Base-by-base conservation (phyloP, 2,329 filamentous ascomycete genomes). In the Aspergillus texensis region DNA sequence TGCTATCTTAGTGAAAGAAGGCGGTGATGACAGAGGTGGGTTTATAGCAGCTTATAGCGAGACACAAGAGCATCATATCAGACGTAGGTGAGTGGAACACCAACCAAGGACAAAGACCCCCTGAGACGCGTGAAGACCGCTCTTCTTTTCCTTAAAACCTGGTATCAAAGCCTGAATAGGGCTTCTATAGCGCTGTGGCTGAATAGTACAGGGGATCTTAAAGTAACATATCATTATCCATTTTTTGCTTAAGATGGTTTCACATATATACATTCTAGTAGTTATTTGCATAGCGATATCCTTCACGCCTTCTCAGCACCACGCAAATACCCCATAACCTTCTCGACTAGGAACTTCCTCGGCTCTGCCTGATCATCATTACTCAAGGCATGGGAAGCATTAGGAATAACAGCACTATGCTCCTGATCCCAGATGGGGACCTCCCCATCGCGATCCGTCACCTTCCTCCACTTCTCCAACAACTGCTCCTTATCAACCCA, bases 401-500 rank as follows among this genome's bases (percentile, higher is more conserved):
- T 70, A 0, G 82, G 80, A 43, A 85, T 80, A 32, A 84, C 68
- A 6, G 78, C 82, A 64, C 81, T 84, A 32, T 78, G 73, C 58
- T 79, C 75, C 4, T 74, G 65, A 71, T 85, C 81, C 83, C 83
- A 85, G 28, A 84, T 75, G 45, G 73, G 65, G 9, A 70, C 68
- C 19, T 74, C 73, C 0, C 71, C 71, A 41, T 70, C 68, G 11
- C 66, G 67, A 60, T 82, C 73, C 0, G 77, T 73, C 6, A 77
- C 80, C 26, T 73, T 72, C 67, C 71, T 74, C 81, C 80, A 84
- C 60, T 75, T 78, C 61, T 67, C 61, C 61, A 84, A 64, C 63
- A 83, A 65, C 32, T 70, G 71, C 60, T 79, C 72, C 67, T 83
- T 84, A 65, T 84, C 77, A n/a, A 84, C 72, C 72, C 74, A 81